Conservation (phyloP, 768 basidiomycete species). For the Lactarius pseudohatsudake region DNA sequence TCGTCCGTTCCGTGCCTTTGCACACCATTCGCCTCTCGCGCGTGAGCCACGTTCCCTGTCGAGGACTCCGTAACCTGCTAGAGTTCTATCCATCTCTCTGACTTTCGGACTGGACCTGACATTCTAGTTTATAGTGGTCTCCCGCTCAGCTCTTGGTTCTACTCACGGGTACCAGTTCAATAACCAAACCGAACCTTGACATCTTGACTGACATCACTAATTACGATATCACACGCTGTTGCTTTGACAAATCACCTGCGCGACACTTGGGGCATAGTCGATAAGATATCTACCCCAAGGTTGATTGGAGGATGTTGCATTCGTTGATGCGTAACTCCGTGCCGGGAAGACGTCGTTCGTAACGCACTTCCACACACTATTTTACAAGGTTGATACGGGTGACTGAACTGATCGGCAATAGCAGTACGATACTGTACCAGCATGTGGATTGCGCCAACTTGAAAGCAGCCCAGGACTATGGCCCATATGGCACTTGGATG, state of each 20-base stretch:
- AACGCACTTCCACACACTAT: background rate
- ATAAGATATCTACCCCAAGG: background rate
- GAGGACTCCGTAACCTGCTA: too few relatives aligned
- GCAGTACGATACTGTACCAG: background rate
- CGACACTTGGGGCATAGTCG: background rate
- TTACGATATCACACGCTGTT: background rate
- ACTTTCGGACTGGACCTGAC: background rate
- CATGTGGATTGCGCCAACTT: conserved; percentile 18
- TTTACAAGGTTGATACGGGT: background rate
- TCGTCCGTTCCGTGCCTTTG: too few relatives aligned
- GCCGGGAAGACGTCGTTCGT: background rate
- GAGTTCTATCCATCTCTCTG: background rate
- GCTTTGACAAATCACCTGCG: too few relatives aligned
- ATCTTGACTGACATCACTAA: background rate
- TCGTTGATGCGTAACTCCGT: background rate
- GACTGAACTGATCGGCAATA: background rate
- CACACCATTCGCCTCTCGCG: too few relatives aligned
- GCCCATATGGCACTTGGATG: conserved; percentile 24
- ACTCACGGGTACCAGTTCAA: background rate
- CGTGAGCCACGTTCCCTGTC: too few relatives aligned
- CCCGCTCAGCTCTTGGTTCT: too few relatives aligned
- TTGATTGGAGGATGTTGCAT: background rate
- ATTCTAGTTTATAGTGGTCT: background rate
- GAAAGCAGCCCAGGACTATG: conserved; percentile 16
- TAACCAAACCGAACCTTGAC: background rate